These are phyloP conservation scores for Mikania micrantha DNA, from an alignment of 129 eudicot genomes.

Conservation along the genomic window DNA sequence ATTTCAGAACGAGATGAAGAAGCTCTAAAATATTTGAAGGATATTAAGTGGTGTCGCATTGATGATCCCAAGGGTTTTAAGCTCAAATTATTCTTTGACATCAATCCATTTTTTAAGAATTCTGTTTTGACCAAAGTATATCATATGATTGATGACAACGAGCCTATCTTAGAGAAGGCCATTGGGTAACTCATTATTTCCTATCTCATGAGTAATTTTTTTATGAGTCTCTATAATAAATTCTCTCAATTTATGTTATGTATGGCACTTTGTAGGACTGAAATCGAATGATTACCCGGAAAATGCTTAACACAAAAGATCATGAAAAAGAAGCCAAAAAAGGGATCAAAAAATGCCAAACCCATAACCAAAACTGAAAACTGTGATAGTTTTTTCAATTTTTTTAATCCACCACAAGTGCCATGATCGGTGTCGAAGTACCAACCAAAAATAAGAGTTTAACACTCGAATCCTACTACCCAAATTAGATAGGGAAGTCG, in stretches of 20 bases:
- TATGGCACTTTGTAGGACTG: constrained; percentile 43
- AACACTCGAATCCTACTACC: too few species aligned
- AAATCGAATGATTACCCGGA: constrained; percentile 78
- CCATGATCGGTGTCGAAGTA: too few species aligned
- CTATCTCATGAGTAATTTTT: neutral
- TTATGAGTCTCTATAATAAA: neutral
- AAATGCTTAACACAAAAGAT: constrained; percentile 85
- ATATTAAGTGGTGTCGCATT: constrained; percentile 73
- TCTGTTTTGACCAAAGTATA: constrained; percentile 75
- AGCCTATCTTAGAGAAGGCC: constrained; percentile 89
- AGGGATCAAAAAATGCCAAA: constrained; percentile 71
- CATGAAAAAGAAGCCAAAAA: constrained; percentile 67
- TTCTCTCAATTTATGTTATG: neutral
- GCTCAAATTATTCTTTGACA: constrained; percentile 72
- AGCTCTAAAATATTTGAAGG: constrained; percentile 72
- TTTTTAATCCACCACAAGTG: constrained; percentile 73
- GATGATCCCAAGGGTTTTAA: constrained; percentile 87
- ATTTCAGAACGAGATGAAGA: constrained; percentile 90
- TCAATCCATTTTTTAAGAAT: constrained; percentile 78
- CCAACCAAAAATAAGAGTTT: too few species aligned
- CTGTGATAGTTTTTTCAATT: constrained; percentile 87
- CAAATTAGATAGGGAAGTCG: too few species aligned
- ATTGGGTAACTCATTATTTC: constrained; percentile 49
- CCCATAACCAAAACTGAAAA: constrained; percentile 65
- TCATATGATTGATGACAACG: constrained; percentile 94